These are phyloP conservation scores for Talaromyces marneffei DNA, from an alignment of 2,329 filamentous ascomycete species.

Conservation along the genomic window DNA sequence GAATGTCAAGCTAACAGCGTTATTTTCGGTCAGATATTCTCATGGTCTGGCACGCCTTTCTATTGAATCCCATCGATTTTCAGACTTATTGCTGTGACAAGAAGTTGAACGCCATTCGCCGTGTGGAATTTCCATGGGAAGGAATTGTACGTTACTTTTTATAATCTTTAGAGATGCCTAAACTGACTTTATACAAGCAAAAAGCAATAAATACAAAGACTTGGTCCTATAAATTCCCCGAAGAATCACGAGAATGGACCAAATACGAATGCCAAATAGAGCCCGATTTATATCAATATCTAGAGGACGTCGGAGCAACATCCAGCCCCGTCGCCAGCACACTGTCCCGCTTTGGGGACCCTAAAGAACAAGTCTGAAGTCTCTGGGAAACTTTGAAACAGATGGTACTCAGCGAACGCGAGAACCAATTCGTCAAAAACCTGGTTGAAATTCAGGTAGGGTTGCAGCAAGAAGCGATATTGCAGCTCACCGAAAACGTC, in stretches of 20 bases:
- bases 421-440: background rate
- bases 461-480: background rate
- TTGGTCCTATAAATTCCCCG: conserved; percentile 9
- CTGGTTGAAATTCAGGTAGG: conserved; percentile 1
- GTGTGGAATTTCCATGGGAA: conserved; percentile 16
- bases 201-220: background rate
- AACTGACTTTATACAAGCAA: background rate
- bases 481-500: conserved; percentile 28
- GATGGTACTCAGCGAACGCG: background rate
- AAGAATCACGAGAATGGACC: background rate
- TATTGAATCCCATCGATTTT: conserved; percentile 30
- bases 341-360: background rate
- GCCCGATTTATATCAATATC: conserved; percentile 13
- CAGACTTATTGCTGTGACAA: conserved; percentile 10
- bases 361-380: conserved; percentile 7
- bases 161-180: background rate
- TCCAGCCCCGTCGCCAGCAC: background rate
- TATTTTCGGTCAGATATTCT: conserved; percentile 25
- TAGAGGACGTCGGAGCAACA: background rate
- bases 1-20: background rate
- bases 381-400: background rate
- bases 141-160: conserved; percentile 12
- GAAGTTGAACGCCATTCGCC: background rate
- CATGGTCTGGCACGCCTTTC: conserved; percentile 36
- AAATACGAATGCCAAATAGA: conserved; percentile 11